phyloP scores from a whole-genome alignment of 257 asterid genomes.

The Orobanche coerulescens region DNA sequence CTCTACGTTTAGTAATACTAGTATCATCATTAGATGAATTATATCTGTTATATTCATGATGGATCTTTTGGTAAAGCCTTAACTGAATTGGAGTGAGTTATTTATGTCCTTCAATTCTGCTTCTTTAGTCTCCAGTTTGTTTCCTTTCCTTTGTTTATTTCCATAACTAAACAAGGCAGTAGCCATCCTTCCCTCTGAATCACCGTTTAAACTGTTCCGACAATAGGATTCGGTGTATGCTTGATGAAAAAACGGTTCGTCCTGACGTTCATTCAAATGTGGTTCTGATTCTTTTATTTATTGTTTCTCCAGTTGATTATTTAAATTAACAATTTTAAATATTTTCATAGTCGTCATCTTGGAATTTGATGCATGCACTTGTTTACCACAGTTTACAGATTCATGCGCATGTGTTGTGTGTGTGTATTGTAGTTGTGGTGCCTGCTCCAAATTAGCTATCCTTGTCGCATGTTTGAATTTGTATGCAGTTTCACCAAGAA shows the following conservation, averaged over 20 bases:
- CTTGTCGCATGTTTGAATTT: neutral
- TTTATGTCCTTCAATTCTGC: neutral
- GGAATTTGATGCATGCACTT: neutral
- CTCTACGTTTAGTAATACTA: neutral
- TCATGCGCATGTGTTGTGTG: neutral
- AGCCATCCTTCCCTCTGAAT: neutral
- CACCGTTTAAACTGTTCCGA: neutral
- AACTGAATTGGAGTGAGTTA: no score
- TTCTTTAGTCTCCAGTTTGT: neutral
- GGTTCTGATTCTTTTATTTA: no score
- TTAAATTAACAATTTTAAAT: neutral
- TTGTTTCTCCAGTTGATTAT: no score
- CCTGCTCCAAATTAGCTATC: neutral
- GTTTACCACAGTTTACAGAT: neutral
- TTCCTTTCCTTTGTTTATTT: neutral
- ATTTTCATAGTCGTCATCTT: neutral
- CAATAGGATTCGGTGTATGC: neutral
- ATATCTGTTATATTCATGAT: neutral
- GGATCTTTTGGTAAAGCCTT: no score
- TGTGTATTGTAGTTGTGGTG: neutral
- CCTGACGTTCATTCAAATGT: no score
- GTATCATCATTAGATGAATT: neutral
- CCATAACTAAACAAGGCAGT: neutral
- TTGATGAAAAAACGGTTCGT: no score
- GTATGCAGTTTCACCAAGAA: neutral